Evolutionary conservation across 495 filamentous ascomycete species (phyloP).

Genomic region (Penicillium dipodomyicola): DNA sequence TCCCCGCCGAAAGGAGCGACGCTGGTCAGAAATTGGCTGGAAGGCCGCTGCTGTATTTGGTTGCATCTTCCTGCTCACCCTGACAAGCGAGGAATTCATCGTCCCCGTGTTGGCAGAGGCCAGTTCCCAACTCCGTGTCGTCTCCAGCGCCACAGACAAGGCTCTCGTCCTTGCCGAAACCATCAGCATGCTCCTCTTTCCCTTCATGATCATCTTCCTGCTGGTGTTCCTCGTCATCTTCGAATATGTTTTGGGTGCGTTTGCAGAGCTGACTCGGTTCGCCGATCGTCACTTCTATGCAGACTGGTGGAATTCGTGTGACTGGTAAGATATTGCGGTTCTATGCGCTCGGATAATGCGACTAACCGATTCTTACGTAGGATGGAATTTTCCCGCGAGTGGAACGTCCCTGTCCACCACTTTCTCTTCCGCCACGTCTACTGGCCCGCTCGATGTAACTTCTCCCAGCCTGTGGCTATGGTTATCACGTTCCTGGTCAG

Average conservation of each 20-base stretch:
- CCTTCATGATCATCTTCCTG: constrained; percentile 95
- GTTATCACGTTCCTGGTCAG: constrained; percentile 90
- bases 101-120: constrained; percentile 84
- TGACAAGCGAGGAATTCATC: constrained; percentile 94
- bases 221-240: constrained; percentile 97
- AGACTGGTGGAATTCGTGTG: constrained; percentile 84
- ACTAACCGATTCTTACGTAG: constrained; percentile 29
- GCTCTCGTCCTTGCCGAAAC: constrained; percentile 82
- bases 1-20: constrained; percentile 68
- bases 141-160: constrained; percentile 59
- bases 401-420: constrained; percentile 98
- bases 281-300: constrained; percentile 94
- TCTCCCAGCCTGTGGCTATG: constrained; percentile 77
- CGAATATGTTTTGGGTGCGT: constrained; percentile 92
- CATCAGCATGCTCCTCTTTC: constrained; percentile 91
- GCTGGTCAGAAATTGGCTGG: constrained; percentile 79
- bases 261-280: constrained; percentile 90
- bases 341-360: not conserved
- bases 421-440: constrained; percentile 97
- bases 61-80: constrained; percentile 90
- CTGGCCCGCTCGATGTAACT: constrained; percentile 67
- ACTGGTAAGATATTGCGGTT: constrained; percentile 39
- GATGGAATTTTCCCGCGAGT: constrained; percentile 96
- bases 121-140: constrained; percentile 58
- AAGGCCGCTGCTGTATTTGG: constrained; percentile 92